Evolutionary conservation across 129 eudicot species (phyloP).

Genomic region (Tagetes patula): DNA sequence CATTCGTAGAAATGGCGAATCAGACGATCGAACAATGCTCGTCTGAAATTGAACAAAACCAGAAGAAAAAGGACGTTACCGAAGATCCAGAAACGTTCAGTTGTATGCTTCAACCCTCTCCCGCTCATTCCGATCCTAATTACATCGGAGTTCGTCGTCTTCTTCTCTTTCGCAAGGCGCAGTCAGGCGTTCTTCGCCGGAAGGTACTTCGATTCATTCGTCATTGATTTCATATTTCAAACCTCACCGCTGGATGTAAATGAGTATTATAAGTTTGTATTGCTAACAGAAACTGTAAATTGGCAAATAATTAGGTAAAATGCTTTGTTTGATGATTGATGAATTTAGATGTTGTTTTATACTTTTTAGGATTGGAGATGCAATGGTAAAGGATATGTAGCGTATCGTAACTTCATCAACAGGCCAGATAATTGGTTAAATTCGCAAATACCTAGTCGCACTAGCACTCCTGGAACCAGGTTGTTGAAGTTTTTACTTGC

Average conservation of each 20-base stretch:
- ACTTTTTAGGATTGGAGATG: slow-evolving; percentile 89
- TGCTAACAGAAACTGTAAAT: neutral
- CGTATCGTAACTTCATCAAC: slow-evolving; percentile 79
- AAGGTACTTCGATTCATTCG: slow-evolving; percentile 39
- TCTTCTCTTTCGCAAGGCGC: slow-evolving; percentile 74
- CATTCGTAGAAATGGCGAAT: slow-evolving; percentile 52
- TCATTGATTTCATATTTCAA: neutral
- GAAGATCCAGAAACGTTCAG: slow-evolving; percentile 81
- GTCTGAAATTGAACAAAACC: slow-evolving; percentile 37
- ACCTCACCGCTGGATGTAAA: slow-evolving; percentile 2
- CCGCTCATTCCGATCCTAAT: slow-evolving; percentile 62
- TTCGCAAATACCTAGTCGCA: slow-evolving; percentile 45
- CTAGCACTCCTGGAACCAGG: slow-evolving; percentile 92
- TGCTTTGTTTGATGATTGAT: slow-evolving; percentile 5
- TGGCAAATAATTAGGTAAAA: slow-evolving; percentile 6
- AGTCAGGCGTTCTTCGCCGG: slow-evolving; percentile 58
- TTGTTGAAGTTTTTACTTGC: slow-evolving; percentile 29
- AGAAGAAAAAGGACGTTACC: slow-evolving; percentile 27
- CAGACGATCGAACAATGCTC: slow-evolving; percentile 46
- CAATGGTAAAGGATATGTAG: slow-evolving; percentile 86
- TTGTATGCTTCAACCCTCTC: slow-evolving; percentile 82
- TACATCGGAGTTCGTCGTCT: slow-evolving; percentile 86
- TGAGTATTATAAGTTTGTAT: neutral
- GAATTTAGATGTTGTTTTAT: slow-evolving; percentile 13
- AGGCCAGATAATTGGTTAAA: slow-evolving; percentile 87